Conservation (phyloP, 306 rosid species). For the Pyrus pyrifolia region DNA sequence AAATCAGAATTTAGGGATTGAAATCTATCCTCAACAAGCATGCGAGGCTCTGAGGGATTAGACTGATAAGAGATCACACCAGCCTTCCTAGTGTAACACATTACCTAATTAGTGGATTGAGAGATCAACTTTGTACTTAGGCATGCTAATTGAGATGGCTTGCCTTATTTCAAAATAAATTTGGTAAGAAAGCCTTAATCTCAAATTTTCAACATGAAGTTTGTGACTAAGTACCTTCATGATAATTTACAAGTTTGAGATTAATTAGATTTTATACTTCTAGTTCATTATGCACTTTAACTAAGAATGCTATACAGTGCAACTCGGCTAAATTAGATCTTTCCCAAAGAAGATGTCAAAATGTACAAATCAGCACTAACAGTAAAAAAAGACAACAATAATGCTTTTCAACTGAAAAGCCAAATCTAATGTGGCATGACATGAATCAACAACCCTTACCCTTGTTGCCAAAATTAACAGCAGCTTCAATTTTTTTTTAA, state of each 20-base stretch:
- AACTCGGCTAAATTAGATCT: neutral
- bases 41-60: neutral
- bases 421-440: no score
- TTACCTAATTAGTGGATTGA: conserved; percentile 7
- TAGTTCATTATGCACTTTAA: neutral
- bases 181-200: neutral
- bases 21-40: neutral
- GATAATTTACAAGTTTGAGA: no score
- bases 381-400: no score
- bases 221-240: neutral
- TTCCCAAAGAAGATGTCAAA: no score
- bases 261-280: neutral
- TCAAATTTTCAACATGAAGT: neutral
- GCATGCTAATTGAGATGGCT: neutral
- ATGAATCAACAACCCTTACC: no score
- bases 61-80: conserved; percentile 14
- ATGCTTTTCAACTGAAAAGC: no score
- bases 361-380: no score
- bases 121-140: neutral
- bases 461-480: no score
- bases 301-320: conserved; percentile 3
- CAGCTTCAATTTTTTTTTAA: no score
- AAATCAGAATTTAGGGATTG: neutral
- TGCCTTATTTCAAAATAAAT: neutral
- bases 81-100: conserved; percentile 7